Evolutionary conservation across 305 asterid genomes (phyloP).

Genomic region (Fraxinus angustifolia): DNA sequence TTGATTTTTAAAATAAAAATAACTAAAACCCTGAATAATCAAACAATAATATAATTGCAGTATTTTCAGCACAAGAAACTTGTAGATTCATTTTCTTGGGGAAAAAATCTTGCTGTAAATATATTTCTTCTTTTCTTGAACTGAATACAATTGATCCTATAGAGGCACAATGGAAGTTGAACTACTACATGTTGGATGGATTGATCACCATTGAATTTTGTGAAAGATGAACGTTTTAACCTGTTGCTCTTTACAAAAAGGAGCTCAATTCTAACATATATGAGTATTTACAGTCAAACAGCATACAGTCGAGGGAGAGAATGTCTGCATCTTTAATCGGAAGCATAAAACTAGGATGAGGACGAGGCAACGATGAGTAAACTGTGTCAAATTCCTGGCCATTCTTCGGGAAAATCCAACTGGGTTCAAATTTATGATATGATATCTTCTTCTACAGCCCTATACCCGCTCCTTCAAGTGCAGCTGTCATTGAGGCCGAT

Average conservation of each 20-base stretch:
- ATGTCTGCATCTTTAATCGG: conserved; percentile 22
- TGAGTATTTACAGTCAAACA: conserved; percentile 62
- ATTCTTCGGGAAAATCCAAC: conserved; percentile 19
- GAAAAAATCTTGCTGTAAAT: conserved; percentile 11
- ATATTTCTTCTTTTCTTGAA: conserved; percentile 3
- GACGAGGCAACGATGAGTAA: conserved; percentile 10
- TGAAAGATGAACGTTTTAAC: conserved; percentile 42
- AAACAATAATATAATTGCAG: not conserved
- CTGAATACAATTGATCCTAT: conserved; percentile 23
- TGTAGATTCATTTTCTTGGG: not conserved
- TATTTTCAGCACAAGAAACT: not conserved
- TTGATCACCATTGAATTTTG: conserved; percentile 29
- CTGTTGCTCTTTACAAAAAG: conserved; percentile 51
- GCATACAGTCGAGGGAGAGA: conserved; percentile 22
- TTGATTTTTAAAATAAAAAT: not conserved
- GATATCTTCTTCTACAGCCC: conserved; percentile 28
- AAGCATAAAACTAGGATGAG: conserved; percentile 25
- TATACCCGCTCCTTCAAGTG: conserved; percentile 56
- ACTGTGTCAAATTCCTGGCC: conserved; percentile 19
- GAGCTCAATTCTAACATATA: conserved; percentile 50
- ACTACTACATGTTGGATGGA: conserved; percentile 35
- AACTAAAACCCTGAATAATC: not conserved
- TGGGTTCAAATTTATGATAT: conserved; percentile 8
- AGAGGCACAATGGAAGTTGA: not conserved
- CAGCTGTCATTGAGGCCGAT: conserved; percentile 88